Conservation (phyloP, 148 eudicot genomes). For the Vaccinium myrtillus region DNA sequence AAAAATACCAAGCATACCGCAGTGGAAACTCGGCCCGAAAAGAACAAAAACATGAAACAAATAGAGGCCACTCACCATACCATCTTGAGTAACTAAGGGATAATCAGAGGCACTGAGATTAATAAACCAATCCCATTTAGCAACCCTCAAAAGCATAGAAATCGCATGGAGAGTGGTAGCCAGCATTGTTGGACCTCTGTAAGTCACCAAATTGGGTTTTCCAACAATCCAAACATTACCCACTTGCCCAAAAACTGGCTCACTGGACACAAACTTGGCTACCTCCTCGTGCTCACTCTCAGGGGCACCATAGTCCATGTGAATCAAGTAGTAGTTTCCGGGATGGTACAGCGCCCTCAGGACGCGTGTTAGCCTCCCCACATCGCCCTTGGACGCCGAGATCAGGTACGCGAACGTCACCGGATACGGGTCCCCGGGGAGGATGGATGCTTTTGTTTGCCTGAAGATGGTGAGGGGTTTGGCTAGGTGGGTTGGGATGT, state of each 20-base stretch:
- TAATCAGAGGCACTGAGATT: slow-evolving; percentile 99
- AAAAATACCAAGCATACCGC: no score
- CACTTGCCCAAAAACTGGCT: slow-evolving; percentile 46
- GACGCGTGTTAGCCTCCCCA: slow-evolving; percentile 51
- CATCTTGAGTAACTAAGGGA: slow-evolving; percentile 96
- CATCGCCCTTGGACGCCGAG: slow-evolving; percentile 78
- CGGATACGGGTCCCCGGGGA: slow-evolving; percentile 38
- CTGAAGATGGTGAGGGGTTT: slow-evolving; percentile 30
- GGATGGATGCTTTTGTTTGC: slow-evolving; percentile 25
- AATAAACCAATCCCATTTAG: slow-evolving; percentile 88
- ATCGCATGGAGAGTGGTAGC: slow-evolving; percentile 80
- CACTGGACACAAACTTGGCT: slow-evolving; percentile 48
- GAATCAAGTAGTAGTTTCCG: slow-evolving; percentile 73
- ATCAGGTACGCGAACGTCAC: slow-evolving; percentile 85
- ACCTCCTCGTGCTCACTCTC: slow-evolving; percentile 54
- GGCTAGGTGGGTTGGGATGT: slow-evolving; percentile 43
- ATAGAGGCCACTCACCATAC: slow-evolving; percentile 80
- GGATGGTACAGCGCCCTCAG: slow-evolving; percentile 78
- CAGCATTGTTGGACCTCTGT: slow-evolving; percentile 93
- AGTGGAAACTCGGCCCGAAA: no score
- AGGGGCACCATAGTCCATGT: slow-evolving; percentile 66
- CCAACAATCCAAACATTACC: slow-evolving; percentile 89
- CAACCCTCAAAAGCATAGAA: slow-evolving; percentile 60
- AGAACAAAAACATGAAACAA: background rate
- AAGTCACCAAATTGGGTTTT: slow-evolving; percentile 73